Evolutionary conservation across 495 filamentous ascomycete genomes (phyloP).

Genomic region (Lasiosphaeria miniovina): DNA sequence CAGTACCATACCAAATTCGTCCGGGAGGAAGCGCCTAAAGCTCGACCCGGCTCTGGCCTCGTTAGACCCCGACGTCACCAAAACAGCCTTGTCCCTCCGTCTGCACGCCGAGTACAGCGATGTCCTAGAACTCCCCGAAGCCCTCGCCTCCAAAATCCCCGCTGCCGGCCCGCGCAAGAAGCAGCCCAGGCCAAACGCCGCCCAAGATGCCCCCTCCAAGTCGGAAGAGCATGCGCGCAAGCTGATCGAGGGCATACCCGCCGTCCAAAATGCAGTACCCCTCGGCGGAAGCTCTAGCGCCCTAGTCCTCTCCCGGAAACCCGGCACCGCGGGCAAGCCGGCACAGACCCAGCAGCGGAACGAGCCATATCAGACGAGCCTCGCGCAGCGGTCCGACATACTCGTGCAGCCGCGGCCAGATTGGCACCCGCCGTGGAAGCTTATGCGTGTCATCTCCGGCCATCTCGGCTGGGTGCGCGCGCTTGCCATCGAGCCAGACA

Average conservation of each 20-base stretch:
- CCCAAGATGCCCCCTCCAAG: conserved; percentile 39
- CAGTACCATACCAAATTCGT: conserved; percentile 25
- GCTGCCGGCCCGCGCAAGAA: conserved; percentile 51
- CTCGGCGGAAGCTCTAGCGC: conserved; percentile 54
- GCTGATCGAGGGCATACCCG: conserved; percentile 66
- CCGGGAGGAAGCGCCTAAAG: conserved; percentile 41
- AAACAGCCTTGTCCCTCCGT: conserved; percentile 43
- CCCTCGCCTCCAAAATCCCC: conserved; percentile 76
- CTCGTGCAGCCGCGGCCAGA: conserved; percentile 75
- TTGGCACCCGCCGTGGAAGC: conserved; percentile 98
- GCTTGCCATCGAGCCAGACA: conserved; percentile 89
- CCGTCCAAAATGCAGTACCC: conserved; percentile 35
- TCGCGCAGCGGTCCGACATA: conserved; percentile 64
- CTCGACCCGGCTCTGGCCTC: conserved; percentile 35
- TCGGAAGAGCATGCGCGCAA: conserved; percentile 61
- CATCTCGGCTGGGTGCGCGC: conserved; percentile 94
- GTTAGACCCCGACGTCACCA: conserved; percentile 38
- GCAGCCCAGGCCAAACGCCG: conserved; percentile 25
- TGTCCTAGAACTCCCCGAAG: conserved; percentile 77
- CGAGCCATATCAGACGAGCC: conserved; percentile 41
- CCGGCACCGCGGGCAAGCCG: conserved; percentile 7
- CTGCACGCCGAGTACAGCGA: conserved; percentile 71
- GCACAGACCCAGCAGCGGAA: conserved; percentile 19
- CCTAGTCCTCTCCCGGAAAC: conserved; percentile 48
- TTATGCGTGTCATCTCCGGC: conserved; percentile 95